phyloP scores from a whole-genome alignment of 2,329 filamentous ascomycete genomes.

The Ilyonectria sp. region DNA sequence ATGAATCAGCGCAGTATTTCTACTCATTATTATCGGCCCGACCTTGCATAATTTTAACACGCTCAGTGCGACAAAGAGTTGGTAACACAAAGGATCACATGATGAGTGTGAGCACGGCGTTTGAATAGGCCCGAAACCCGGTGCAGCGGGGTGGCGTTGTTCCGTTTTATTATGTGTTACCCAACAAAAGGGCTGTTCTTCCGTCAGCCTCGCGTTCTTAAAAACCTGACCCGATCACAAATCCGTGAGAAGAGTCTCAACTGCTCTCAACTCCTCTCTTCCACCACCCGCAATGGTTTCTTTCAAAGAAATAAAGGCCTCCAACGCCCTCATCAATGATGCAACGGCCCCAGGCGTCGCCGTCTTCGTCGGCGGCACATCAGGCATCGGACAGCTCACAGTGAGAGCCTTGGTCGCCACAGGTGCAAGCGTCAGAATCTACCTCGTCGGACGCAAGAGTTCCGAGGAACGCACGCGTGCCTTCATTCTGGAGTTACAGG shows the following conservation, averaged over 20 bases:
- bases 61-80: too few relatives aligned
- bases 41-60: too few relatives aligned
- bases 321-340: constrained; percentile 58
- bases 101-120: too few relatives aligned
- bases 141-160: too few relatives aligned
- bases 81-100: too few relatives aligned
- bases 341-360: constrained; percentile 54
- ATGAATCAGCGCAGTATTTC: too few relatives aligned
- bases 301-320: constrained; percentile 53
- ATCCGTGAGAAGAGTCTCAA: neutral
- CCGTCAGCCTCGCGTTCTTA: neutral
- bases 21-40: too few relatives aligned
- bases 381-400: constrained; percentile 61
- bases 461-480: constrained; percentile 47
- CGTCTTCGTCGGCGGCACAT: constrained; percentile 63
- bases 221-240: neutral
- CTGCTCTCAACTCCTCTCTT: neutral
- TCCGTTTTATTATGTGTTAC: too few relatives aligned
- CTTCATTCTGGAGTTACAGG: constrained; percentile 56
- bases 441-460: constrained; percentile 60
- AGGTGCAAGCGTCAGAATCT: constrained; percentile 55
- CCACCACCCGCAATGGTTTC: constrained; percentile 49
- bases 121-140: too few relatives aligned
- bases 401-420: constrained; percentile 54
- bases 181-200: too few relatives aligned